Conservation (phyloP, 257 asterid species). For the Rubia yunnanensis region DNA sequence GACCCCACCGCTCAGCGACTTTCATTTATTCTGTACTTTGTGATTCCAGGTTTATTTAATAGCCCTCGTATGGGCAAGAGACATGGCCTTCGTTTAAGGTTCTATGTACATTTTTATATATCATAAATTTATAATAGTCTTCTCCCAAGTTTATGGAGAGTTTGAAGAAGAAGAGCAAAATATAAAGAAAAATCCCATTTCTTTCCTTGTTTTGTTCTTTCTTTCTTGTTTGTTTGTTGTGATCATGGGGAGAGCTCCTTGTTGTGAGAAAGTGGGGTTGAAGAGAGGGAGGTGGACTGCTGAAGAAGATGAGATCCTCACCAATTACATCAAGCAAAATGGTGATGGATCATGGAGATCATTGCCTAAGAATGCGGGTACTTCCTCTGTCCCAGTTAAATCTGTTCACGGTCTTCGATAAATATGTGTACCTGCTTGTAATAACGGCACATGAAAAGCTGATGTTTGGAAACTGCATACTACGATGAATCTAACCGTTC, state of each 20-base stretch:
- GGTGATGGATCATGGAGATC: constrained; percentile 67
- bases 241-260: constrained; percentile 43
- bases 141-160: not conserved
- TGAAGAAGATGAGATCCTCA: constrained; percentile 44
- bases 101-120: not conserved
- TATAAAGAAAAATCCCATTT: no score
- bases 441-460: no score
- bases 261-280: constrained; percentile 40
- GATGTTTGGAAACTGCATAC: no score
- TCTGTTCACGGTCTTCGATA: no score
- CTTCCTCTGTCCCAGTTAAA: no score
- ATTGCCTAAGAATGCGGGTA: constrained; percentile 55
- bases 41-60: not conserved
- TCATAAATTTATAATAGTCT: not conserved
- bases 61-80: not conserved
- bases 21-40: not conserved
- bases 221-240: not conserved
- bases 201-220: not conserved
- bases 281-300: constrained; percentile 46
- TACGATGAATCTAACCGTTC: no score
- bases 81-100: not conserved
- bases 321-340: constrained; percentile 34
- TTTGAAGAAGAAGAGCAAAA: not conserved
- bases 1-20: constrained; percentile 6
- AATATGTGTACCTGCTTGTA: no score